Percentiles rank a stretch among this genome's conserved stretches.
Evolutionary conservation across 129 eudicot genomes (phyloP).

Genomic region (Pulicaria dysenterica): DNA sequence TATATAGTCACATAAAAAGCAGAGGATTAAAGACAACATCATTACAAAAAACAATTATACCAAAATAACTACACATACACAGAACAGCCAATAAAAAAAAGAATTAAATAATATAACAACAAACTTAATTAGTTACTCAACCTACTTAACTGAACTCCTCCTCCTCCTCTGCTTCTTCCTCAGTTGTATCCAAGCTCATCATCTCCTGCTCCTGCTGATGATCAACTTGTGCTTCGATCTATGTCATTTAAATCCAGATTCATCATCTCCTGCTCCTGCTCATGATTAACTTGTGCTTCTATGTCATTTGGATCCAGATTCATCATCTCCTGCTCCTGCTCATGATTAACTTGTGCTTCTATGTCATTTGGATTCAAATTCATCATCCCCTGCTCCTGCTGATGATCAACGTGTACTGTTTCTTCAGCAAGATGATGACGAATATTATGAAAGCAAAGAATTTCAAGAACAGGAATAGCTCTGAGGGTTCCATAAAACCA

Average conservation of each 20-base stretch:
- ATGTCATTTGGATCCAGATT: neutral
- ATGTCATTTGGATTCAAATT: neutral
- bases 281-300: neutral
- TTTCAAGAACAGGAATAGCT: neutral
- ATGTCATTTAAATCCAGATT: neutral
- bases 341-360: neutral
- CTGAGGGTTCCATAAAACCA: slow-evolving; percentile 21
- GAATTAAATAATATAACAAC: too few species aligned
- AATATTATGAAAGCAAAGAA: neutral
- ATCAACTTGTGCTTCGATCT: too few species aligned
- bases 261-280: neutral
- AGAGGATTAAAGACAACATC: too few species aligned
- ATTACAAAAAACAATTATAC: too few species aligned
- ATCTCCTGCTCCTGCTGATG: too few species aligned
- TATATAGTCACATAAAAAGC: too few species aligned
- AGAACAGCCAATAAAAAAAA: too few species aligned
- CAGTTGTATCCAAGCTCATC: too few species aligned
- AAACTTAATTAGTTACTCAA: too few species aligned
- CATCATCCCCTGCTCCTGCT: neutral
- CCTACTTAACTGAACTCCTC: too few species aligned
- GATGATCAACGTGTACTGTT: neutral
- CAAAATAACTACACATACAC: too few species aligned
- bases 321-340: neutral
- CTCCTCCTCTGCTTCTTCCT: too few species aligned
- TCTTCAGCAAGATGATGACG: neutral